Percentiles rank a stretch among this genome's conserved stretches.
Conservation (phyloP, 2,329 filamentous ascomycete genomes). For the Alternaria arbusti region DNA sequence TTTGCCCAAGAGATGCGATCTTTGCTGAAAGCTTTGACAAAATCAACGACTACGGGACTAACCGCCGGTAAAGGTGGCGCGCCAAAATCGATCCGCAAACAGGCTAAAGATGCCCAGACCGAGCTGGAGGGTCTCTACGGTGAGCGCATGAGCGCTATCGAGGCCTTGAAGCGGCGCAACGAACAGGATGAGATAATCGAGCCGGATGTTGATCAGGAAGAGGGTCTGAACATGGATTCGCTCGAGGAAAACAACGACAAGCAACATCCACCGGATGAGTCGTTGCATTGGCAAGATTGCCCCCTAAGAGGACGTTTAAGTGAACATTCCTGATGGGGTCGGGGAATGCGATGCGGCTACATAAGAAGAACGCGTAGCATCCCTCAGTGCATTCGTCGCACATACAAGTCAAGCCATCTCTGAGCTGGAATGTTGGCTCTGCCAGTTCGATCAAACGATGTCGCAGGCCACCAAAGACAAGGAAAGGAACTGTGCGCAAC, state of each 20-base stretch:
- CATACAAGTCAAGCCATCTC: not conserved
- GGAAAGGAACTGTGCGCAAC: not conserved
- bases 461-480: not conserved
- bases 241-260: not conserved
- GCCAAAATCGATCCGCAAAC: not conserved
- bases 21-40: not conserved
- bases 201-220: not conserved
- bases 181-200: not conserved
- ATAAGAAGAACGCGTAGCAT: not conserved
- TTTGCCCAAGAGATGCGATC: not conserved
- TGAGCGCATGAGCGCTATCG: not conserved
- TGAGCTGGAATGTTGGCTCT: not conserved
- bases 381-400: rapidly evolving
- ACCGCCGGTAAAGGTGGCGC: not conserved
- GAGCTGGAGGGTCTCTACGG: not conserved
- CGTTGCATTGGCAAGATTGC: not conserved
- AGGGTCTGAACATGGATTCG: not conserved
- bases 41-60: not conserved
- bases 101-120: not conserved
- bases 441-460: not conserved
- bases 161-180: not conserved
- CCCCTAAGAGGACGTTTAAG: rapidly evolving
- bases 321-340: not conserved
- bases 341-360: not conserved
- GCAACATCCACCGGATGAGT: not conserved